A percentile compares a stretch with the other conserved stretches of the same genome.
Conservation (phyloP, 2,329 filamentous ascomycete species). For the Exophiala lecanii-corni region DNA sequence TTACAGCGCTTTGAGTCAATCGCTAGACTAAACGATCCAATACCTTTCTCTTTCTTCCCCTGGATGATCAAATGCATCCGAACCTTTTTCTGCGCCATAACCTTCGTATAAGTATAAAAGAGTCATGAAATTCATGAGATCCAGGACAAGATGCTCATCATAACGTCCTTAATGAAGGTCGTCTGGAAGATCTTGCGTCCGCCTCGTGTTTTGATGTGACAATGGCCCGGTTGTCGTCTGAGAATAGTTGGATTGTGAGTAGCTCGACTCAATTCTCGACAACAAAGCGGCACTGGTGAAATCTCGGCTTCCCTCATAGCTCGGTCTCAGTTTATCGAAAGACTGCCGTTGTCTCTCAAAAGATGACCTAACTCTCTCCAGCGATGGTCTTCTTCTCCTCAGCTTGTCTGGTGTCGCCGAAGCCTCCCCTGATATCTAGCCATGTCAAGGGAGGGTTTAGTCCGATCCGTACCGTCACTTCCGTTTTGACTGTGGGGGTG, state of each 20-base stretch:
- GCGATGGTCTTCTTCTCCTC: conserved; percentile 48
- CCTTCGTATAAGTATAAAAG: conserved; percentile 7
- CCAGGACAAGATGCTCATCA: neutral
- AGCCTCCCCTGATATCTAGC: conserved; percentile 48
- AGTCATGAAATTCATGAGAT: conserved; percentile 16
- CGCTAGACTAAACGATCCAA: conserved; percentile 2
- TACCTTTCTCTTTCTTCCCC: neutral
- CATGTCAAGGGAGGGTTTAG: conserved; percentile 34
- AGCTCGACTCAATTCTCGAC: conserved; percentile 73
- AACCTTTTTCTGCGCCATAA: neutral
- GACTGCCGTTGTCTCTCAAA: conserved; percentile 81
- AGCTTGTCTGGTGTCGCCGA: conserved; percentile 48
- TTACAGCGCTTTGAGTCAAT: too few species aligned
- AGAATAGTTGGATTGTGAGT: conserved; percentile 38
- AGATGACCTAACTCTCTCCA: conserved; percentile 71
- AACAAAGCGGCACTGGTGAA: conserved; percentile 87
- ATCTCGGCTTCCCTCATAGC: conserved; percentile 82
- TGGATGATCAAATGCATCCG: too few species aligned
- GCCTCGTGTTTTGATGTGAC: conserved; percentile 7
- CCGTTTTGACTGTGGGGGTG: conserved; percentile 82
- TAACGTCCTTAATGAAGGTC: conserved; percentile 3
- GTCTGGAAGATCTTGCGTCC: conserved; percentile 16
- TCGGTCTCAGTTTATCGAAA: conserved; percentile 77
- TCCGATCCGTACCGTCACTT: conserved; percentile 91
- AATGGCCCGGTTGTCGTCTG: conserved; percentile 10